Evolutionary conservation across 2,329 filamentous ascomycete genomes (phyloP), one percentile per base, ranked within the genome.

Genomic region (Colletotrichum euphorbiae): DNA sequence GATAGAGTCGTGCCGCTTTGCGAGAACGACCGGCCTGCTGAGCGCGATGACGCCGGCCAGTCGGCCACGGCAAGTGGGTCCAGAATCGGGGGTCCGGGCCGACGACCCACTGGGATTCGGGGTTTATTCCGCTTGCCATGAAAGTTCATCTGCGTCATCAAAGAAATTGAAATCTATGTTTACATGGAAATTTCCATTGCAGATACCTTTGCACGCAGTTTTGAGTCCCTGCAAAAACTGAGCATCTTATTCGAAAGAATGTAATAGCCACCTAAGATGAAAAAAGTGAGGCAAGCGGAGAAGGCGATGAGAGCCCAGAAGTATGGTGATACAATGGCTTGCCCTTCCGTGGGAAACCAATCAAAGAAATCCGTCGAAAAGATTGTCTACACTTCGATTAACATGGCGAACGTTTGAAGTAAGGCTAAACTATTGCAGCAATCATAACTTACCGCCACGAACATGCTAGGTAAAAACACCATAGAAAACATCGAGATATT

Each of bases 391-490:
- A 24, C 4, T 24, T 24, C 24, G 24, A 42, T n/a, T 46, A 13
- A 21, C 8, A 17, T 6, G 24, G 24, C 24, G 24, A 4, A 24
- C 24, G 24, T 24, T 24, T 24, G 24, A 5, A 24, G 24, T 24
- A 1, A 24, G 24, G 24, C 24, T 24, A 24, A 4, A 24, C 3
- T 46, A 17, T 8, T 4, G 8, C 7, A n/a, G 13, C 5, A 46
- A n/a, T 13, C 6, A 11, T 7, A 7, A 59, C 72, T 54, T 69
- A 75, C 75, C 9, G 75, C 73, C 6, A 75, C 68, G 51, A 77
- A 76, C 3, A 75, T 78, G 1, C 75, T 75, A 0, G 75, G 76
- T 0, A 78, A 69, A 48, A 77, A 78, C 1, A 78, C 48, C 75
- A 78, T 77, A 0, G 76, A 75, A 6, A 78, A 67, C 1, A 77